Evolutionary conservation across 495 filamentous ascomycete species (phyloP), one percentile per base, ranked within the genome.

Genomic region (Tuber umbilicatum): DNA sequence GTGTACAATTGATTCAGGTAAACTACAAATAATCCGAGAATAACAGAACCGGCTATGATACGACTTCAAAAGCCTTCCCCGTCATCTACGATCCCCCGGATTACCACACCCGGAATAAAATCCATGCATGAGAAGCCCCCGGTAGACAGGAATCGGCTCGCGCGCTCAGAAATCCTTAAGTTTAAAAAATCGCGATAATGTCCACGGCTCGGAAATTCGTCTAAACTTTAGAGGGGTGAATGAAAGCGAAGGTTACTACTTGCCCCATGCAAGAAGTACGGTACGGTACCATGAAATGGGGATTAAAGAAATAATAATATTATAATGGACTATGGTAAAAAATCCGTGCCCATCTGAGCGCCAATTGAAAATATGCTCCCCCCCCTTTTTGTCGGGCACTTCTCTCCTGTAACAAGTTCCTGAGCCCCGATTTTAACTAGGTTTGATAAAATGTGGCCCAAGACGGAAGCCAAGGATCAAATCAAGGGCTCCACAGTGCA

Each of bases 61-160:
- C 27, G 16, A 3, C 23, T 12, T 55, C 50, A 31, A 64, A 64
- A 35, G 55, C 55, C 55, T 64, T 35, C 27, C 55, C 12, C 55
- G 21, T 38, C 27, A 37, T 31, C 38, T 45, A 74, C 43, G 23
- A 42, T 50, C 27, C 41, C 4, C 35, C 42, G 68, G 68, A 74
- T 74, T 71, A 40, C 69, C 69, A 40, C 27, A 74, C 17, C n/a
- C 67, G 37, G 68, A 60, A 74, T 43, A 70, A 74, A 40, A 73
- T 21, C 38, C 45, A 68, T 43, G 72, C 72, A 73, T 69, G 31
- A 68, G 27, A 4, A 6, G 27, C 73, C 42, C 73, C 40, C 69
- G 72, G 17, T 69, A 69, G 31, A 21, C 37, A 68, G 10, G 23
- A 38, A 45, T 27, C 35, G 43, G 1, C 14, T 43, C n/a, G 67